Percentiles rank a stretch among this genome's conserved stretches.
Evolutionary conservation across 2,329 filamentous ascomycete genomes (phyloP).

Genomic region (Xylariales sp.): DNA sequence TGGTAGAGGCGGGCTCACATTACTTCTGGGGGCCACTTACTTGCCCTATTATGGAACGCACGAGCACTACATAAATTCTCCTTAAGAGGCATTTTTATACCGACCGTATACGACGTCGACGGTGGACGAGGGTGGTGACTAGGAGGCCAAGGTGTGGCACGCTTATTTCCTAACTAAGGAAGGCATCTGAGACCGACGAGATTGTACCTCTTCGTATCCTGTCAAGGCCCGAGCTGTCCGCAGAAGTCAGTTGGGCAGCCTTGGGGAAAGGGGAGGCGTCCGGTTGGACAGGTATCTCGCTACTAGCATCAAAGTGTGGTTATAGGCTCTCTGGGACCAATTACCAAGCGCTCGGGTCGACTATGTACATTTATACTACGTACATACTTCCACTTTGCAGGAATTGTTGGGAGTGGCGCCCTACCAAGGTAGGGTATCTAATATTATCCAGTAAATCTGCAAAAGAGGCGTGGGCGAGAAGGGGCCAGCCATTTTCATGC

Average conservation of each 20-base stretch:
- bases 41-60: background rate
- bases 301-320: slow-evolving; percentile 21
- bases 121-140: slow-evolving; percentile 4
- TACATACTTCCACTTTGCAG: slow-evolving; percentile 15
- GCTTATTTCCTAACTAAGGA: slow-evolving; percentile 17
- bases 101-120: slow-evolving; percentile 4
- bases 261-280: slow-evolving; percentile 27
- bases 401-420: slow-evolving; percentile 27
- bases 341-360: slow-evolving; percentile 32
- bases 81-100: slow-evolving; percentile 7
- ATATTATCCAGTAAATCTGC: slow-evolving; percentile 15
- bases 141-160: slow-evolving; percentile 24
- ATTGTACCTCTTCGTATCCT: slow-evolving; percentile 16
- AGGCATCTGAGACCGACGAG: slow-evolving; percentile 32
- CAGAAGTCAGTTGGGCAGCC: slow-evolving; percentile 23
- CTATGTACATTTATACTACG: slow-evolving; percentile 25
- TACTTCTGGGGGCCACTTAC: background rate
- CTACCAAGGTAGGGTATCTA: slow-evolving; percentile 25
- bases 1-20: background rate
- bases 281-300: slow-evolving; percentile 28
- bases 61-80: background rate
- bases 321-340: slow-evolving; percentile 25
- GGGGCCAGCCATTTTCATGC: slow-evolving; percentile 27
- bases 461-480: slow-evolving; percentile 22
- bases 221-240: slow-evolving; percentile 8